These are phyloP conservation scores for Venustampulla echinocandica DNA, from an alignment of 495 filamentous ascomycete genomes.

Conservation along the genomic window DNA sequence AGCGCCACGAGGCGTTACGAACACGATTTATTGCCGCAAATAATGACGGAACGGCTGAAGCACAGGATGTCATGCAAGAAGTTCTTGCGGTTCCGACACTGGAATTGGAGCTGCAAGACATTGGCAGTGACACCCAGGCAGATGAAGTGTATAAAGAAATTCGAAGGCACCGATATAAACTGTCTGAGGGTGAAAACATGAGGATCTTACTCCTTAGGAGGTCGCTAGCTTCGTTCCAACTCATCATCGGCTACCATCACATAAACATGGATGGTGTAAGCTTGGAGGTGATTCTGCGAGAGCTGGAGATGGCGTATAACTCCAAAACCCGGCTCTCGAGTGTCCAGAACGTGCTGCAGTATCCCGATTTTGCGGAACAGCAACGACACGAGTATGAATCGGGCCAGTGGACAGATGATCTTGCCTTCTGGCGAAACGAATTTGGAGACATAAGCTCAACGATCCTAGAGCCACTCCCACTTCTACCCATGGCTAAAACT, in stretches of 20 bases:
- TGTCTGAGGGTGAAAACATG: background rate
- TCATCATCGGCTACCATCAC: constrained; percentile 28
- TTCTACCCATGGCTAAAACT: constrained; percentile 27
- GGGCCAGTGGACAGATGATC: background rate
- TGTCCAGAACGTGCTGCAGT: background rate
- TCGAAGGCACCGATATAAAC: background rate
- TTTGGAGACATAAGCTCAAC: constrained; percentile 20
- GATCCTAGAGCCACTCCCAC: constrained; percentile 20
- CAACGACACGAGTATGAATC: background rate
- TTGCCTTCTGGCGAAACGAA: constrained; percentile 28
- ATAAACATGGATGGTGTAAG: constrained; percentile 41
- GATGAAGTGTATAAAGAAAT: background rate
- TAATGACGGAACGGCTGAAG: background rate
- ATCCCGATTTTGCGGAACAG: background rate
- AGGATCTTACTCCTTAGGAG: constrained; percentile 3
- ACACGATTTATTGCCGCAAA: background rate
- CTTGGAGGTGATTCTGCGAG: constrained; percentile 26
- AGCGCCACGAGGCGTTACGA: background rate
- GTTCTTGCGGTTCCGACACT: too few relatives aligned
- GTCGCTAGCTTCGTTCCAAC: constrained; percentile 5
- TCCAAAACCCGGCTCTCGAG: constrained; percentile 13
- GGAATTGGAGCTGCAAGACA: background rate
- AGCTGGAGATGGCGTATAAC: constrained; percentile 33
- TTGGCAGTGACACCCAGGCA: background rate
- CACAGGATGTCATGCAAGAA: background rate